Base-by-base conservation (phyloP, 2,329 filamentous ascomycete species). In the Neocatenulostroma microsporum region DNA sequence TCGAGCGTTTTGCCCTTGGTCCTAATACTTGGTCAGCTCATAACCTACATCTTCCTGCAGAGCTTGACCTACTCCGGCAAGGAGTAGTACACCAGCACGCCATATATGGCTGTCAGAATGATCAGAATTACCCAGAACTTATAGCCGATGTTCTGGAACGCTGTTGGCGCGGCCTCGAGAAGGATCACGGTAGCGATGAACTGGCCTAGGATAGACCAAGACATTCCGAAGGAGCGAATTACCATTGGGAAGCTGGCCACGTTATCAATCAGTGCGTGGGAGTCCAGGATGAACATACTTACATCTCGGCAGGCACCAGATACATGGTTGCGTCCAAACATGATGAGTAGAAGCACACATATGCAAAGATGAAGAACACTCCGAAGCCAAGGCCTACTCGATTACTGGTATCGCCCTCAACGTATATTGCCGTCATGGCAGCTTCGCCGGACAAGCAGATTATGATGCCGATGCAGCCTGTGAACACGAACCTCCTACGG, bases 121-220 rank as follows among this genome's bases (percentile, higher is more conserved):
- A 46, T 44, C 15, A 44, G 30, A 11, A 46, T 30, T 15, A 46
- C 27, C 35, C 41, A 46, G 26, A 44, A 44, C 14, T 39, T 36
- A 28, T 38, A 46, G 5, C 43, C 43, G 33, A 42, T 40, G 8
- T 30, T 38, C 20, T 39, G 31, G 29, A 45, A 46, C 10, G 40
- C 43, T 8, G 37, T 41, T n/a, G 43, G 40, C 3, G 43, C 40
- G 10, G 43, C 40, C 35, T 42, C 34, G 21, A 46, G 37, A 21
- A 46, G 27, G 17, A 46, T 37, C 8, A 41, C 34, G 9, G 36
- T 42, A 1, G 42, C 36, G 9, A 39, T 39, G 29, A 40, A 45
- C 23, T 42, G 39, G n/a, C 36, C 39, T 26, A 45, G 35, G 12
- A 45, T 41, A 15, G 21, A 29, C 15, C 26, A 45, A 6, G 28